These are phyloP conservation scores for Berberis thunbergii DNA, from an alignment of 164 flowering plant species.

Conservation along the genomic window DNA sequence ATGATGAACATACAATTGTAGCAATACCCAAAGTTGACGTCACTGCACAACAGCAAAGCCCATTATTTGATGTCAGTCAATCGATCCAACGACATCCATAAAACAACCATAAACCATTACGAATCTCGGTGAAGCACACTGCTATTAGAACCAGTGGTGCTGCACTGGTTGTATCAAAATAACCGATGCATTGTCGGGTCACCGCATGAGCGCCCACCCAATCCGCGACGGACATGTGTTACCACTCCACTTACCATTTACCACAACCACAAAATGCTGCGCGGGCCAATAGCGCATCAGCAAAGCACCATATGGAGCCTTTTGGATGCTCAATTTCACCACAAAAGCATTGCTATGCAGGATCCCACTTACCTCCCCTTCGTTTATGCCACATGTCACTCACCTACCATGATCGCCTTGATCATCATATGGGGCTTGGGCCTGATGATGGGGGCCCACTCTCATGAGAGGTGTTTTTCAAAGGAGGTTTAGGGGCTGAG, in stretches of 20 bases:
- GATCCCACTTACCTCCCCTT: background rate
- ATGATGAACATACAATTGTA: too few relatives aligned
- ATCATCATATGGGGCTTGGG: too few relatives aligned
- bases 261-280: background rate
- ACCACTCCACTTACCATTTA: background rate
- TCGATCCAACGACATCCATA: too few relatives aligned
- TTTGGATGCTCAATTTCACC: background rate
- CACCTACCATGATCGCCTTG: too few relatives aligned
- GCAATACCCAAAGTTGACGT: too few relatives aligned
- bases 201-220: background rate
- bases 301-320: background rate
- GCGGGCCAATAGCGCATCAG: background rate
- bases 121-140: too few relatives aligned
- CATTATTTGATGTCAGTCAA: too few relatives aligned
- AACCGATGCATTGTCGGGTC: background rate
- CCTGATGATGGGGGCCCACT: too few relatives aligned
- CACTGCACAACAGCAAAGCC: too few relatives aligned
- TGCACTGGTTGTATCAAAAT: background rate
- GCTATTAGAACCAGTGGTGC: too few relatives aligned
- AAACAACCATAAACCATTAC: too few relatives aligned
- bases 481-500: background rate
- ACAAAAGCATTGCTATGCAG: background rate
- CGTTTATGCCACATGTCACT: background rate
- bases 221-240: background rate
- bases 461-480: too few relatives aligned